Percentiles rank a stretch among this genome's conserved stretches.
Evolutionary conservation across 176 grass and related monocot genomes (phyloP).

Genomic region (Guadua angustifolia): DNA sequence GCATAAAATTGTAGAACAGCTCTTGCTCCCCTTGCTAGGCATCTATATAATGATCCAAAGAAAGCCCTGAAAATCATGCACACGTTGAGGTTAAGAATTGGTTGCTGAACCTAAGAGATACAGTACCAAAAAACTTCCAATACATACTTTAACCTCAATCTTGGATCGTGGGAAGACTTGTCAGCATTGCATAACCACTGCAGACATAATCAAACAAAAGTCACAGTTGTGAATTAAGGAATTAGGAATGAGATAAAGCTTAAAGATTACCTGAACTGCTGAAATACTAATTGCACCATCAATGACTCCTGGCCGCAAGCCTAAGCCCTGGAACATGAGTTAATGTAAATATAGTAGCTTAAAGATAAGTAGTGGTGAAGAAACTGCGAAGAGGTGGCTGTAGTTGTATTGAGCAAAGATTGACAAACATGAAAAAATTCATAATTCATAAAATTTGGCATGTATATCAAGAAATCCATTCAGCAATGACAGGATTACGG

Average conservation of each 20-base stretch:
- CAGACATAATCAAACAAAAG: conserved; percentile 30
- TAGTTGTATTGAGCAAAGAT: background rate
- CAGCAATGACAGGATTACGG: background rate
- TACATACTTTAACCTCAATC: conserved; percentile 85
- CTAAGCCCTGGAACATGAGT: conserved; percentile 67
- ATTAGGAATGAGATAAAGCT: conserved; percentile 12
- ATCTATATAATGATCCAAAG: conserved; percentile 97
- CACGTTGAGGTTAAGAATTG: conserved; percentile 1
- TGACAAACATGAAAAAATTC: background rate
- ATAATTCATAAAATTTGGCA: background rate
- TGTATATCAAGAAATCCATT: background rate
- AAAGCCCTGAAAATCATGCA: conserved; percentile 73
- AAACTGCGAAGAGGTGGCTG: background rate
- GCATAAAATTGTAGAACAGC: conserved; percentile 96
- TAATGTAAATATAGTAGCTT: conserved; percentile 30
- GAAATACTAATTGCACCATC: conserved; percentile 97
- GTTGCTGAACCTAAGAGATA: conserved; percentile 19
- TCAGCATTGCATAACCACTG: conserved; percentile 99
- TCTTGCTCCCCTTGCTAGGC: conserved; percentile 87
- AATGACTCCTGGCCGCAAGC: conserved; percentile 86
- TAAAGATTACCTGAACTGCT: conserved; percentile 77
- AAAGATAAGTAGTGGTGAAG: conserved; percentile 32
- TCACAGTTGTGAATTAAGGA: background rate
- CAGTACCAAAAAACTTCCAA: background rate
- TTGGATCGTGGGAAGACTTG: conserved; percentile 94